A percentile compares a stretch with the other conserved stretches of the same genome.
phyloP scores from a whole-genome alignment of 179 eudicot species.

The Drosera spatulata region DNA sequence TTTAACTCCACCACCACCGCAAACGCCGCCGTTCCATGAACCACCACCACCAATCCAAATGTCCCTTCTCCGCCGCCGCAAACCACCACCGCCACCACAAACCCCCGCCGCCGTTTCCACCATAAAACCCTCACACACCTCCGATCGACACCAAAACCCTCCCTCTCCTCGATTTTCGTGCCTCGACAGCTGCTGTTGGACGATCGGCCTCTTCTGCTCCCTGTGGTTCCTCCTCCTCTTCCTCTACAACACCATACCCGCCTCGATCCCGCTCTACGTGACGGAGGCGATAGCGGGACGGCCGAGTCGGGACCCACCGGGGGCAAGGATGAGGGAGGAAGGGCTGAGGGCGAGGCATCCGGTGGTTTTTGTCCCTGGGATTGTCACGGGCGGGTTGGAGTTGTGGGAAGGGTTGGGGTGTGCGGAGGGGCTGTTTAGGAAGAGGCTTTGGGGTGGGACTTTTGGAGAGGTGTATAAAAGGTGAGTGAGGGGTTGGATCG shows the following conservation, averaged over 20 bases:
- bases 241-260: conserved; percentile 73
- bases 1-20: too few relatives aligned
- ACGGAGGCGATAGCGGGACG: conserved; percentile 88
- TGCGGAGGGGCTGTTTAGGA: conserved; percentile 81
- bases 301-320: conserved; percentile 66
- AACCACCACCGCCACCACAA: background rate
- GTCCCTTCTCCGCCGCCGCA: background rate
- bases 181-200: conserved; percentile 85
- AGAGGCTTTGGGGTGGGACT: conserved; percentile 93
- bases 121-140: too few relatives aligned
- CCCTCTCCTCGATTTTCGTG: conserved; percentile 20
- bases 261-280: conserved; percentile 76
- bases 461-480: conserved; percentile 91
- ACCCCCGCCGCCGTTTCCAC: background rate
- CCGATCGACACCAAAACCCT: background rate
- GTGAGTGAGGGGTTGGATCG: conserved; percentile 17
- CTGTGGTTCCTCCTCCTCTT: conserved; percentile 75
- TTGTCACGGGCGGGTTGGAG: conserved; percentile 53
- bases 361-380: conserved; percentile 49
- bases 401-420: conserved; percentile 78
- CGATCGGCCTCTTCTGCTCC: conserved; percentile 53
- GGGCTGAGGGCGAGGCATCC: conserved; percentile 70
- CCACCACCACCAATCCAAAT: too few relatives aligned
- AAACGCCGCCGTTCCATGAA: too few relatives aligned
- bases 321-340: conserved; percentile 56